phyloP scores from a whole-genome alignment of 305 asterid genomes.

The Solanum aculeatissimum region DNA sequence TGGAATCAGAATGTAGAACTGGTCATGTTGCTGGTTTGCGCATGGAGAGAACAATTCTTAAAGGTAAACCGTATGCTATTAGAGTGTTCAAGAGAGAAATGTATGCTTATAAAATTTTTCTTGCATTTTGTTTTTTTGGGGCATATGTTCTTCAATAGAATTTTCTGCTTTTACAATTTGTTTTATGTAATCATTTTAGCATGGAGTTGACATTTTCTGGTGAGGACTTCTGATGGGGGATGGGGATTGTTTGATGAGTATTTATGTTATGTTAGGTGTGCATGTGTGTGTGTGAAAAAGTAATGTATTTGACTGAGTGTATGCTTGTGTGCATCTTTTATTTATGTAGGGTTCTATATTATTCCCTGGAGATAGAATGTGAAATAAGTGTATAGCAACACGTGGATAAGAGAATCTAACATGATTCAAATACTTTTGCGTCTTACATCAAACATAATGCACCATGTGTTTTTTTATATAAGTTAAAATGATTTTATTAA shows the following conservation, averaged over 20 bases:
- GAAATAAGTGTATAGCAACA: background rate
- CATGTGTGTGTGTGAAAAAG: background rate
- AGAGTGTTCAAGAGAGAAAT: background rate
- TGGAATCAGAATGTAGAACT: constrained; percentile 32
- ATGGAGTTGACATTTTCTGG: background rate
- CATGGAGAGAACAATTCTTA: constrained; percentile 66
- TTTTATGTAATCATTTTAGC: background rate
- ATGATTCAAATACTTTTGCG: background rate
- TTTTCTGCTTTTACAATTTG: background rate
- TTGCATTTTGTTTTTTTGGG: background rate
- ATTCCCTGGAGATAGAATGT: background rate
- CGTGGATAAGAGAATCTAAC: background rate
- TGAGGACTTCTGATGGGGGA: background rate
- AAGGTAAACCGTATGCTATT: constrained; percentile 30
- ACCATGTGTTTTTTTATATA: too few relatives aligned
- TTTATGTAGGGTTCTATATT: background rate
- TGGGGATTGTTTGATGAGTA: background rate
- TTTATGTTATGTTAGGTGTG: background rate
- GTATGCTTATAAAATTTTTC: background rate
- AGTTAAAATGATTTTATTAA: background rate
- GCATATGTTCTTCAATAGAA: background rate
- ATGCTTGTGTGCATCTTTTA: background rate
- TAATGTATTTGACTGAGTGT: background rate
- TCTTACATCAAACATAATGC: background rate
- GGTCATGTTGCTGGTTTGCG: constrained; percentile 60